phyloP scores from a whole-genome alignment of 441 rosid species.

The Flueggea neowawraea region DNA sequence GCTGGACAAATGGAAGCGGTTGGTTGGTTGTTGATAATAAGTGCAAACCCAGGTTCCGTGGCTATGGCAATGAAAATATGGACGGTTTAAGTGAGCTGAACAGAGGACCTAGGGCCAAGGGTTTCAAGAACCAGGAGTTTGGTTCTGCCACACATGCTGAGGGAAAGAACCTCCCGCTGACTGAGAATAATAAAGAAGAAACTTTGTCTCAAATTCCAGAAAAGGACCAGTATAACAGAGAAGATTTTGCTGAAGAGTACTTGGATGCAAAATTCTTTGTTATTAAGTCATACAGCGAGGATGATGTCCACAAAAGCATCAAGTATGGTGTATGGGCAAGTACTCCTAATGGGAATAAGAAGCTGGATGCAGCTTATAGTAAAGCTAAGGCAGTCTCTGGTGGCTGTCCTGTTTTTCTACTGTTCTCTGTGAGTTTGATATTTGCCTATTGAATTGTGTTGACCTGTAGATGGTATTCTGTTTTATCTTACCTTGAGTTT shows the following conservation, averaged over 20 bases:
- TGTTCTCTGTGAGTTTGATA: slow-evolving; percentile 73
- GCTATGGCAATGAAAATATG: slow-evolving; percentile 54
- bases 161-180: slow-evolving; percentile 32
- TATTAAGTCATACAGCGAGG: slow-evolving; percentile 95
- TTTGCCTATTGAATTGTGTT: background rate
- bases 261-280: slow-evolving; percentile 76
- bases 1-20: slow-evolving; percentile 59
- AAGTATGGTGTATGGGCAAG: slow-evolving; percentile 97
- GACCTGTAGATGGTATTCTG: background rate
- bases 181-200: slow-evolving; percentile 38
- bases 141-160: slow-evolving; percentile 26
- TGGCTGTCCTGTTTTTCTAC: slow-evolving; percentile 76
- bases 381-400: slow-evolving; percentile 54
- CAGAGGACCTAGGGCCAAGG: slow-evolving; percentile 89
- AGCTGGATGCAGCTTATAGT: slow-evolving; percentile 73
- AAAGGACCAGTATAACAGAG: slow-evolving; percentile 56
- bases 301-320: slow-evolving; percentile 95
- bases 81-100: slow-evolving; percentile 91
- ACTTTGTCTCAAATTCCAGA: slow-evolving; percentile 38
- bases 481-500: background rate
- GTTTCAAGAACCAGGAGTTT: slow-evolving; percentile 53
- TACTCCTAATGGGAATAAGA: slow-evolving; percentile 87
- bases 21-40: slow-evolving; percentile 64
- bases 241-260: slow-evolving; percentile 70
- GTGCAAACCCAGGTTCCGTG: slow-evolving; percentile 61